Conservation (phyloP, 805 yeast genomes). For the Candida boleticola region DNA sequence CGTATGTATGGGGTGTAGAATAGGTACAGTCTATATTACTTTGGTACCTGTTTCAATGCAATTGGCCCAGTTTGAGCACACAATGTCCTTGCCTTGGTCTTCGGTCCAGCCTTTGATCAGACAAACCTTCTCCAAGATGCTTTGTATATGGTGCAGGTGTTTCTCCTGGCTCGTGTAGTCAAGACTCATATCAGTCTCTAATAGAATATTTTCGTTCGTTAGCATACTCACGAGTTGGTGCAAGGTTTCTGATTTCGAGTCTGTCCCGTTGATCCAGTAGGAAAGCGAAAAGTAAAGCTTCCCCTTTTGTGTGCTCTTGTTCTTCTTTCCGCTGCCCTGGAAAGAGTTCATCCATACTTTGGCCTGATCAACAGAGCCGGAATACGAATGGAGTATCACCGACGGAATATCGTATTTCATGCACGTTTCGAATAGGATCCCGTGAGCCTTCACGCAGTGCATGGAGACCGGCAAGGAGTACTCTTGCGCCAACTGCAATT, state of each 20-base stretch:
- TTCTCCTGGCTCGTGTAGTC: constrained; percentile 17
- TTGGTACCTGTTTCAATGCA: neutral
- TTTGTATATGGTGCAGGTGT: neutral
- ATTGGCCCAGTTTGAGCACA: constrained; percentile 10
- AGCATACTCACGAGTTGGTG: constrained; percentile 16
- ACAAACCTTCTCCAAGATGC: constrained; percentile 14
- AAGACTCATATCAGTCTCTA: constrained; percentile 36
- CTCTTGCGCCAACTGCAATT: constrained; percentile 54
- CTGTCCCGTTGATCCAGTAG: constrained; percentile 43
- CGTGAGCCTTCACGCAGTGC: constrained; percentile 84
- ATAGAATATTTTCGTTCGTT: constrained; percentile 23
- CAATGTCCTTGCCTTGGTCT: constrained; percentile 6
- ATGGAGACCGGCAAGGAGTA: constrained; percentile 58
- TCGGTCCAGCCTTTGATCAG: constrained; percentile 11
- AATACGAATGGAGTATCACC: constrained; percentile 78
- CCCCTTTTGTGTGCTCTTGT: too few species aligned
- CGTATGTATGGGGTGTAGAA: too few species aligned
- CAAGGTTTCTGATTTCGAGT: constrained; percentile 23
- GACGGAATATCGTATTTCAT: constrained; percentile 24
- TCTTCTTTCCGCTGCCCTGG: constrained; percentile 12
- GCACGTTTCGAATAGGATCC: constrained; percentile 50
- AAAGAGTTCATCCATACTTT: constrained; percentile 41
- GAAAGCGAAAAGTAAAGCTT: constrained; percentile 54
- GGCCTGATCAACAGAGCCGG: constrained; percentile 77
- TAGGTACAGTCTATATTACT: too few species aligned